These are phyloP conservation scores for Colletotrichum salicis DNA, from an alignment of 2,329 filamentous ascomycete species.

Conservation along the genomic window DNA sequence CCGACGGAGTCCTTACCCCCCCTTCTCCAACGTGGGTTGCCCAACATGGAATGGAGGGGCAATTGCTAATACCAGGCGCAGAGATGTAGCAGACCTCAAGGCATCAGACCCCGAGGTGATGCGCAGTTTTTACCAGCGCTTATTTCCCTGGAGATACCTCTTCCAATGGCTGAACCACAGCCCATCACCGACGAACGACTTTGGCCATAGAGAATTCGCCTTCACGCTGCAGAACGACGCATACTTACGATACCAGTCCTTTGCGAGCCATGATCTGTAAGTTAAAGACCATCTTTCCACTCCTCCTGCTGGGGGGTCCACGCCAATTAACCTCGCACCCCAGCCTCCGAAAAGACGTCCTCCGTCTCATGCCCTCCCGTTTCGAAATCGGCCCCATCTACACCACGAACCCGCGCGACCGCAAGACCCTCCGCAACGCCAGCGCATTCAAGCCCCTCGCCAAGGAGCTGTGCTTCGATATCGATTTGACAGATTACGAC, in stretches of 20 bases:
- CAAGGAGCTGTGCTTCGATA: conserved; percentile 98
- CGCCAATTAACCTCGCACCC: conserved; percentile 9
- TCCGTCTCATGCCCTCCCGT: conserved; percentile 87
- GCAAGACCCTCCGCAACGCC: conserved; percentile 85
- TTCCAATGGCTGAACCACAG: conserved; percentile 99
- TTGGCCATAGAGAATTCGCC: conserved; percentile 93
- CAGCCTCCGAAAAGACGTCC: conserved; percentile 89
- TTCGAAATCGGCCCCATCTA: conserved; percentile 99
- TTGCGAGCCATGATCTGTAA: conserved; percentile 64
- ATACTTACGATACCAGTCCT: conserved; percentile 90
- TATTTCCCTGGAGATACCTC: conserved; percentile 93
- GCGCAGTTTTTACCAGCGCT: conserved; percentile 92
- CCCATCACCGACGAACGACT: conserved; percentile 85
- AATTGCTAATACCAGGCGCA: conserved; percentile 33
- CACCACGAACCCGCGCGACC: conserved; percentile 90
- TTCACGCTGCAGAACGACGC: conserved; percentile 94
- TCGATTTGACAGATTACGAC: conserved; percentile 99
- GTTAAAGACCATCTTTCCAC: conserved; percentile 18
- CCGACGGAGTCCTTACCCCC: conserved; percentile 48
- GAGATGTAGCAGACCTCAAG: conserved; percentile 50
- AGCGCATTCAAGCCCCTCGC: conserved; percentile 85
- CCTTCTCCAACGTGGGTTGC: conserved; percentile 55
- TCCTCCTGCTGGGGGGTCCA: background rate
- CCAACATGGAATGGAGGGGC: background rate
- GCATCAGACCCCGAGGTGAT: conserved; percentile 85